phyloP scores from a whole-genome alignment of 345 rosid species.

The Eucalyptus lansdowneana region DNA sequence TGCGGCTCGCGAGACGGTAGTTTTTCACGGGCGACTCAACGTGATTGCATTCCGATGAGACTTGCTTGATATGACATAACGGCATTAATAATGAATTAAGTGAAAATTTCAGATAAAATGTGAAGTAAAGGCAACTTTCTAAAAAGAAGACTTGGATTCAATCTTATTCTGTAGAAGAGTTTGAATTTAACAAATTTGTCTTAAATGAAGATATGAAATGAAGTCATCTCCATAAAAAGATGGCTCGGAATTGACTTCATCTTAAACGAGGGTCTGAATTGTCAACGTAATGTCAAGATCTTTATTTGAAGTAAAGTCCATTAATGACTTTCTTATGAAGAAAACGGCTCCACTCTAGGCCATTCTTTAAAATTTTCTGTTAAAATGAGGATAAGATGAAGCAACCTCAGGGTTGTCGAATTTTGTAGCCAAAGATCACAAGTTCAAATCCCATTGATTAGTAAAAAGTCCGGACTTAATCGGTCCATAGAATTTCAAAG shows the following conservation, averaged over 20 bases:
- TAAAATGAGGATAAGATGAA: background rate
- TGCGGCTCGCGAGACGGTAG: too few relatives aligned
- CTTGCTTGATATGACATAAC: too few relatives aligned
- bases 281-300: fast-evolving
- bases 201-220: background rate
- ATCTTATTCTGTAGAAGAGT: fast-evolving
- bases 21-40: too few relatives aligned
- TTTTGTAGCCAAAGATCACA: background rate
- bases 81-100: too few relatives aligned
- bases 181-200: fast-evolving
- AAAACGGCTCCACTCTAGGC: fast-evolving
- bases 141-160: fast-evolving
- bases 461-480: too few relatives aligned
- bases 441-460: background rate
- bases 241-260: fast-evolving
- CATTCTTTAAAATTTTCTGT: background rate
- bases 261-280: fast-evolving
- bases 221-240: too few relatives aligned
- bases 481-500: background rate
- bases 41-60: fast-evolving
- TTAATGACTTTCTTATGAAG: background rate
- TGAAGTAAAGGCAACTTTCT: too few relatives aligned
- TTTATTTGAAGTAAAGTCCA: fast-evolving
- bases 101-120: too few relatives aligned
- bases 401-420: background rate